Evolutionary conservation across 805 yeast genomes (phyloP).

Genomic region (Wickerhamomyces mucosus): DNA sequence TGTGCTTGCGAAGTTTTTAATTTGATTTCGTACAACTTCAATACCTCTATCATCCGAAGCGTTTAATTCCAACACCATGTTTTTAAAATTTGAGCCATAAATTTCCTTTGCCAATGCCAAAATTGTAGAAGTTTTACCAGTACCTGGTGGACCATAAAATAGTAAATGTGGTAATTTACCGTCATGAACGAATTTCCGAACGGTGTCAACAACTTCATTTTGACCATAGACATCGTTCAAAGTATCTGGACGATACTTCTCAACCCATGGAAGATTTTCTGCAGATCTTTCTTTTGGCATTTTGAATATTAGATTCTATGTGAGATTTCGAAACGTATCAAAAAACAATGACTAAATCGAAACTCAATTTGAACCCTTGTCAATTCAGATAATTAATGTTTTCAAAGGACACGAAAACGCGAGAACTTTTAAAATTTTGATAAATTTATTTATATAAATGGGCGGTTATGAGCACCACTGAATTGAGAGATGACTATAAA

Average conservation of each 20-base stretch:
- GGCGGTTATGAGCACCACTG: too few species aligned
- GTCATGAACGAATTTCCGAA: constrained; percentile 72
- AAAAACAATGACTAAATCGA: too few species aligned
- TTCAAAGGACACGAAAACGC: too few species aligned
- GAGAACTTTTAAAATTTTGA: too few species aligned
- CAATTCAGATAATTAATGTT: too few species aligned
- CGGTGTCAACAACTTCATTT: constrained; percentile 74
- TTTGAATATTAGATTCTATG: too few species aligned
- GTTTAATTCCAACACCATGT: constrained; percentile 90
- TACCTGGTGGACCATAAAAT: constrained; percentile 94
- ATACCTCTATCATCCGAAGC: constrained; percentile 98
- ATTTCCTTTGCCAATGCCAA: constrained; percentile 81
- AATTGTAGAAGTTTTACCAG: constrained; percentile 86
- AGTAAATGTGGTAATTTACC: constrained; percentile 84
- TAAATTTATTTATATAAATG: too few species aligned
- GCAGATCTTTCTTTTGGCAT: constrained; percentile 18
- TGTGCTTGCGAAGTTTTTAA: constrained; percentile 93
- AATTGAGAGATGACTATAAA: too few species aligned
- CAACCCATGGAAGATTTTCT: constrained; percentile 49
- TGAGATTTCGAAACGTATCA: too few species aligned
- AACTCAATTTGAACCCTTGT: too few species aligned
- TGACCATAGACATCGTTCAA: constrained; percentile 91
- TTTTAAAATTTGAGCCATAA: constrained; percentile 71
- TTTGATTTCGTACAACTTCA: constrained; percentile 94
- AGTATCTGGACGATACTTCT: constrained; percentile 82